Evolutionary conservation across 1,284 basidiomycete species (phyloP).

Genomic region (Mycena citricolor): DNA sequence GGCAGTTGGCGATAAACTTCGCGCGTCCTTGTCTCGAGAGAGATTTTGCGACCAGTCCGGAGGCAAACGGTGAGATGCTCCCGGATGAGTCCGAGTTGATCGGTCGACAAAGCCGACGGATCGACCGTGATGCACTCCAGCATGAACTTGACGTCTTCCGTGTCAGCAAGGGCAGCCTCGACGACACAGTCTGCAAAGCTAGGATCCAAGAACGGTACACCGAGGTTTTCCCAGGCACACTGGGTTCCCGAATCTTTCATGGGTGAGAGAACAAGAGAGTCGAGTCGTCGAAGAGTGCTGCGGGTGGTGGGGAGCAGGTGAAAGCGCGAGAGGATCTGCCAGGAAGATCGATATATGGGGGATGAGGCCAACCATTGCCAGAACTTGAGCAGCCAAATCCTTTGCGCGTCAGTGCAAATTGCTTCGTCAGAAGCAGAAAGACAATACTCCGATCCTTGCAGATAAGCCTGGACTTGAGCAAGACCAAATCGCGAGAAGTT

Average conservation of each 20-base stretch:
- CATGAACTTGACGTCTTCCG: slow-evolving; percentile 4
- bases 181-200: slow-evolving; percentile 4
- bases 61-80: slow-evolving; percentile 10
- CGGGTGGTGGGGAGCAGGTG: slow-evolving; percentile 14
- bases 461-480: slow-evolving; percentile 5
- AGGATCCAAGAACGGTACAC: slow-evolving; percentile 13
- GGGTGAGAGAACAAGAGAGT: slow-evolving; percentile 8
- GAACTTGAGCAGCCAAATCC: slow-evolving; percentile 16
- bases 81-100: too few relatives aligned
- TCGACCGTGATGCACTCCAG: slow-evolving; percentile 8
- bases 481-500: slow-evolving; percentile 11
- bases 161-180: neutral
- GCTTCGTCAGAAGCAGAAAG: too few relatives aligned
- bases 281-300: slow-evolving; percentile 14
- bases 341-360: too few relatives aligned
- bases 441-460: too few relatives aligned
- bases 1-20: slow-evolving; percentile 14
- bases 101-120: neutral
- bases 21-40: neutral
- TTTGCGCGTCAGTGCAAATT: too few relatives aligned
- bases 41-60: neutral
- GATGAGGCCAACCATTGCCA: slow-evolving; percentile 16
- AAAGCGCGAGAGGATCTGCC: slow-evolving; percentile 3
- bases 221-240: slow-evolving; percentile 13
- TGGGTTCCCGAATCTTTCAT: slow-evolving; percentile 4